phyloP scores from a whole-genome alignment of 768 basidiomycete genomes.

The Harrya chromipes region DNA sequence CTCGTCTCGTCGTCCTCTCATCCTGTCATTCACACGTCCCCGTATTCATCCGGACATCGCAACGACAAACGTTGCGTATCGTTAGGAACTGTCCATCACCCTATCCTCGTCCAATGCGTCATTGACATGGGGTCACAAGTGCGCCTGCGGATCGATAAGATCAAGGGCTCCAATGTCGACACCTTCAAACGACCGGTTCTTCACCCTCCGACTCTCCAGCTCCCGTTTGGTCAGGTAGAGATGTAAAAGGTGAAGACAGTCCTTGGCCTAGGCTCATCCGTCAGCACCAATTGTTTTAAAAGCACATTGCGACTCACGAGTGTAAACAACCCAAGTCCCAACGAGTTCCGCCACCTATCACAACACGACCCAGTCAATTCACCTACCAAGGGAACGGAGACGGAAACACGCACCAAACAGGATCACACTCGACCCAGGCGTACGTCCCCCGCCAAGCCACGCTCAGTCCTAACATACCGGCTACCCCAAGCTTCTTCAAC shows the following conservation, averaged over 20 bases:
- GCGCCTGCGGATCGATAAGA: slow-evolving; percentile 42
- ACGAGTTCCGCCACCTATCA: slow-evolving; percentile 59
- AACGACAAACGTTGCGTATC: not conserved
- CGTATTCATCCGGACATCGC: not conserved
- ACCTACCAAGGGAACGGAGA: not conserved
- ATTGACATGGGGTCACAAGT: not conserved
- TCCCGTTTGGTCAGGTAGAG: slow-evolving; percentile 71
- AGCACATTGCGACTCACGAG: too few relatives aligned
- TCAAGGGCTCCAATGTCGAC: slow-evolving; percentile 68
- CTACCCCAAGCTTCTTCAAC: slow-evolving; percentile 25
- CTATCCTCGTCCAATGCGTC: too few relatives aligned
- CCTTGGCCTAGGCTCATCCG: slow-evolving; percentile 50
- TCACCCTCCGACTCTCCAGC: slow-evolving; percentile 63
- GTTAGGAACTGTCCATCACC: not conserved
- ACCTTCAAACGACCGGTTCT: slow-evolving; percentile 68
- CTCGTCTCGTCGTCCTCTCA: too few relatives aligned
- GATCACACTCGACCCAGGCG: slow-evolving; percentile 66
- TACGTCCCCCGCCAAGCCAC: slow-evolving; percentile 55
- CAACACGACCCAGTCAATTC: not conserved
- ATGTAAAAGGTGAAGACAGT: slow-evolving; percentile 63
- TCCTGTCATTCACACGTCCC: too few relatives aligned
- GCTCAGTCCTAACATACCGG: slow-evolving; percentile 38
- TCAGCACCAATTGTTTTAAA: too few relatives aligned
- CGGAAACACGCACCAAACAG: slow-evolving; percentile 53
- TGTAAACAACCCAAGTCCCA: slow-evolving; percentile 67